Percentiles rank a stretch among this genome's conserved stretches.
Evolutionary conservation across 176 grass and related monocot species (phyloP).

Genomic region (Phyllostachys edulis): DNA sequence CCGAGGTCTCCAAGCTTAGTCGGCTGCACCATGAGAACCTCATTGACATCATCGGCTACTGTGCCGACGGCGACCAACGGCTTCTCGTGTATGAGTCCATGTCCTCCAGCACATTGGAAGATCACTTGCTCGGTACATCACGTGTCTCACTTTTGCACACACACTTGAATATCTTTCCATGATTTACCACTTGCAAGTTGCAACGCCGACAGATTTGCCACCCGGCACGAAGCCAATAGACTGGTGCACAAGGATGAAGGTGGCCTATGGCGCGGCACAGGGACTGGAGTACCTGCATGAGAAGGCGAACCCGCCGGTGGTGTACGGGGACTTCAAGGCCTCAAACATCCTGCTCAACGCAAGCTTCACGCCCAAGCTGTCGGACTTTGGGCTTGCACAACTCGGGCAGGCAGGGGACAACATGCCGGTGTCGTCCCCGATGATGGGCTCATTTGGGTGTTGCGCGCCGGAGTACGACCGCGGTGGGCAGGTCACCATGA

Average conservation of each 20-base stretch:
- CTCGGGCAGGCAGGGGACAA: constrained; percentile 68
- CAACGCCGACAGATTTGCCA: constrained; percentile 48
- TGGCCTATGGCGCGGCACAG: constrained; percentile 78
- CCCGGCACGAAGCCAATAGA: constrained; percentile 55
- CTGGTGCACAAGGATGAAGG: constrained; percentile 89
- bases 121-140: constrained; percentile 69
- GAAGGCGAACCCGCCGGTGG: constrained; percentile 80
- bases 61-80: constrained; percentile 90
- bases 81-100: constrained; percentile 86
- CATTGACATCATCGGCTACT: constrained; percentile 83
- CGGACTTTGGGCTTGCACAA: constrained; percentile 80
- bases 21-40: constrained; percentile 86
- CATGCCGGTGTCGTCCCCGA: constrained; percentile 60
- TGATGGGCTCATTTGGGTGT: constrained; percentile 89
- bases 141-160: neutral
- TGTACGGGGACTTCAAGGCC: constrained; percentile 88
- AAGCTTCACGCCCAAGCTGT: constrained; percentile 67
- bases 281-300: constrained; percentile 93
- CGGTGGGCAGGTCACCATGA: constrained; percentile 66
- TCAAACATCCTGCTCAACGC: constrained; percentile 77
- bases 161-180: neutral
- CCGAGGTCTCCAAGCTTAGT: constrained; percentile 80
- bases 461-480: constrained; percentile 78
- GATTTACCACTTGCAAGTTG: neutral
- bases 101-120: constrained; percentile 61